Base-by-base conservation (phyloP, 2,329 filamentous ascomycete species). In the Cladophialophora immunda region DNA sequence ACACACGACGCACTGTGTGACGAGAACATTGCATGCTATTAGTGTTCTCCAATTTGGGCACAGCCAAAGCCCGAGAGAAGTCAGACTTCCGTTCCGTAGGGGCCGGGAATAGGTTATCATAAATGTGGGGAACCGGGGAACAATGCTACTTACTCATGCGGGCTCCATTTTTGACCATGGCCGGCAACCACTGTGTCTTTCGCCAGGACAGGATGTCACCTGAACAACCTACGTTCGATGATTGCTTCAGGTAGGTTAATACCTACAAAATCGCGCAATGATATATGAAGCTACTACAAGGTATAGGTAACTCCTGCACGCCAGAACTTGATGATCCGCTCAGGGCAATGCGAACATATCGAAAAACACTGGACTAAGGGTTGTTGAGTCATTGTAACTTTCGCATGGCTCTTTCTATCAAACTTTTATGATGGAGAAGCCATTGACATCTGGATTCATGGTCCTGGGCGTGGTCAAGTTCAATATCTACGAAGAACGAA, bases 381-480 rank as follows among this genome's bases (percentile, higher is more conserved):
- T 50, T 50, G 25, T 50, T 50, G 45, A 50, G 13, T 57, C 56
- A n/a, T 41, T 41, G 4, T 27, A 34, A 8, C 29, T 15, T 13
- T 15, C 30, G 3, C 45, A 66, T 68, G 63, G 6, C 62, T 9
- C 63, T 68, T 27, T 63, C 58, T 3, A 68, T 66, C 38, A 36
- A 15, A 19, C 11, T 68, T 22, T 65, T 30, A 59, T 13, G 57
- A 65, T 1, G 29, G 58, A 6, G n/a, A 62, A 55, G 36, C 58
- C 38, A 47, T 65, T 58, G 8, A 55, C 32, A 9, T 62, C 66
- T 13, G 66, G 66, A 5, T 65, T 58, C 2, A 32, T 63, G 53
- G 54, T 68, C n/a, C 58, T 56, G 3, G 66, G 66, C 13, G 62
- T 65, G 7, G 62, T 68, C 36, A 65, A 64, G 36, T 17, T 68